These are phyloP conservation scores for Tuber calosporum DNA, from an alignment of 495 filamentous ascomycete genomes.

Conservation along the genomic window DNA sequence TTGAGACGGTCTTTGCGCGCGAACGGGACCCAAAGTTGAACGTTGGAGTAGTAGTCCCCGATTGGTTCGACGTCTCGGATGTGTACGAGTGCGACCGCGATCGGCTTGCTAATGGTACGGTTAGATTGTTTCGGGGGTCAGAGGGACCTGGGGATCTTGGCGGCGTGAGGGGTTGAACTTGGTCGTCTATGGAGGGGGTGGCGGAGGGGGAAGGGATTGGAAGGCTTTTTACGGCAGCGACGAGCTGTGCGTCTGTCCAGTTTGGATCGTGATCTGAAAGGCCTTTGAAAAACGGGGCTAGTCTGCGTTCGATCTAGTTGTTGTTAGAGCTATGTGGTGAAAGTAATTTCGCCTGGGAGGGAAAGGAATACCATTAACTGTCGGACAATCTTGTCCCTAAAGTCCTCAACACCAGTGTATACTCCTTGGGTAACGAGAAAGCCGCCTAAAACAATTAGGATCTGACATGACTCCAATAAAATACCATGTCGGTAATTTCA, in stretches of 20 bases:
- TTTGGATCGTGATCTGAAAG: slow-evolving; percentile 78
- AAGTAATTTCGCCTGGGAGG: background rate
- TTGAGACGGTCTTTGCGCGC: slow-evolving; percentile 73
- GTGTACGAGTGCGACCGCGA: slow-evolving; percentile 63
- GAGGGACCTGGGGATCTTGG: slow-evolving; percentile 43
- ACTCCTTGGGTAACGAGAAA: slow-evolving; percentile 90
- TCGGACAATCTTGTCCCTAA: slow-evolving; percentile 79
- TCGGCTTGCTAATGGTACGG: slow-evolving; percentile 62
- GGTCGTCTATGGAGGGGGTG: slow-evolving; percentile 61
- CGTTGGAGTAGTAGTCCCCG: slow-evolving; percentile 49
- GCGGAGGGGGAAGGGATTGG: slow-evolving; percentile 78
- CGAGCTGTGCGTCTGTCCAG: slow-evolving; percentile 89
- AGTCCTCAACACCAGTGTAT: slow-evolving; percentile 88
- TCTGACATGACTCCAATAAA: slow-evolving; percentile 4
- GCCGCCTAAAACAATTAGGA: slow-evolving; percentile 49
- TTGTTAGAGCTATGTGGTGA: slow-evolving; percentile 25
- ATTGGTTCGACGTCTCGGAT: slow-evolving; percentile 56
- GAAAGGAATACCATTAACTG: slow-evolving; percentile 71
- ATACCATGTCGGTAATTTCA: background rate
- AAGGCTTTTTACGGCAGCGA: slow-evolving; percentile 80
- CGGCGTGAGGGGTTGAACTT: slow-evolving; percentile 45
- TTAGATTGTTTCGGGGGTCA: slow-evolving; percentile 54
- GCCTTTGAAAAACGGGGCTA: slow-evolving; percentile 93
- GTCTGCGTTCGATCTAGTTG: slow-evolving; percentile 72
- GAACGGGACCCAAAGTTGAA: slow-evolving; percentile 57